These are phyloP conservation scores for Oxyria digyna DNA, from an alignment of 148 eudicot genomes.

Conservation along the genomic window DNA sequence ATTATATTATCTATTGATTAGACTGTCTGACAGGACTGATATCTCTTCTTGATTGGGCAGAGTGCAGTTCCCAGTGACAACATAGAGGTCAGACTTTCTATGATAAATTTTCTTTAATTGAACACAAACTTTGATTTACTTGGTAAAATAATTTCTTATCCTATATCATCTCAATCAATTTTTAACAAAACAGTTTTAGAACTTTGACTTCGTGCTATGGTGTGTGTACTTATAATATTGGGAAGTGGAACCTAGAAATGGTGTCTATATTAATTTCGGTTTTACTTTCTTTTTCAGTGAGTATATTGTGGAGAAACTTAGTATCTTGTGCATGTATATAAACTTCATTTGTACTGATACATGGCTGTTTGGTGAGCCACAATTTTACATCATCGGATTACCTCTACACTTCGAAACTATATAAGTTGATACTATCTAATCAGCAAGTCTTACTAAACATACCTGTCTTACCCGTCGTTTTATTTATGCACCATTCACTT, in stretches of 20 bases:
- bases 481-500: neutral
- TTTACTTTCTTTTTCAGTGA: neutral
- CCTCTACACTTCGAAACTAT: neutral
- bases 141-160: neutral
- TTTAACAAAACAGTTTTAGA: neutral
- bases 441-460: neutral
- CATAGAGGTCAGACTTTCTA: slow-evolving; percentile 51
- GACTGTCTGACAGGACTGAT: slow-evolving; percentile 65
- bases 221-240: neutral
- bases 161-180: neutral
- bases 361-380: neutral
- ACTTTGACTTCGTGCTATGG: neutral
- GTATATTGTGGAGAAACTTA: neutral
- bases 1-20: slow-evolving; percentile 41
- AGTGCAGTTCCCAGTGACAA: slow-evolving; percentile 23
- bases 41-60: slow-evolving; percentile 67
- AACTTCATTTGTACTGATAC: neutral
- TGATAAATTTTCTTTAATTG: neutral
- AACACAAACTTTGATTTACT: neutral
- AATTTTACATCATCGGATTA: neutral
- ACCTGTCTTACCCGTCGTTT: neutral
- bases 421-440: neutral
- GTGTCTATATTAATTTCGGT: neutral
- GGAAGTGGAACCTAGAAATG: neutral
- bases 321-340: neutral